Conservation (phyloP, 805 yeast genomes). For the Candida piceae region DNA sequence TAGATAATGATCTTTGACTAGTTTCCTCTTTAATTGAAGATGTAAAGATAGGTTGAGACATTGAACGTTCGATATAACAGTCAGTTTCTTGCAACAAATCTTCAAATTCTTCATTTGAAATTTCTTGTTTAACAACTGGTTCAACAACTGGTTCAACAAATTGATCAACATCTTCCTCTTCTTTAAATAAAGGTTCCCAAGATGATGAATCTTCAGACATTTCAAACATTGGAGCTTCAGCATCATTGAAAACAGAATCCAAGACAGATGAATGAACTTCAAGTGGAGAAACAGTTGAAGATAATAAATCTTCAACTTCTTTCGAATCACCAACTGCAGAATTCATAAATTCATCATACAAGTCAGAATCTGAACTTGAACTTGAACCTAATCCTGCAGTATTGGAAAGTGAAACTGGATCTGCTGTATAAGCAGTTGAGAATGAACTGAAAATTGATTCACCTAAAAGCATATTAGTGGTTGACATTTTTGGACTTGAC, state of each 20-base stretch:
- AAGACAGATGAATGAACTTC: constrained; percentile 48
- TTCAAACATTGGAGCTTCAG: constrained; percentile 59
- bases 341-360: constrained; percentile 3
- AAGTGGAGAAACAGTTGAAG: constrained; percentile 39
- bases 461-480: constrained; percentile 27
- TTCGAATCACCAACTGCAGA: not conserved
- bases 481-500: constrained; percentile 9
- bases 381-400: no score
- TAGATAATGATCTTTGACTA: constrained; percentile 19
- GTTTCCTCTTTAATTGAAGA: not conserved
- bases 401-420: not conserved
- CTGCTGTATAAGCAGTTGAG: constrained; percentile 4
- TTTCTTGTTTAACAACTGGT: no score
- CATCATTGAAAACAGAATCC: constrained; percentile 44
- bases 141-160: no score
- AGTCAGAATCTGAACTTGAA: constrained; percentile 4
- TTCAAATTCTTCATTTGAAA: constrained; percentile 4
- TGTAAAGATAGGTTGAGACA: not conserved
- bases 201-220: constrained; percentile 26
- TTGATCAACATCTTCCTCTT: constrained; percentile 18
- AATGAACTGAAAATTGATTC: constrained; percentile 29
- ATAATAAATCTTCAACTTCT: not conserved
- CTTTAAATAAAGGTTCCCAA: constrained; percentile 60
- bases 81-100: no score
- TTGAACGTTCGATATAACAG: constrained; percentile 4